Evolutionary conservation across 2,329 filamentous ascomycete genomes (phyloP), one percentile per base, ranked within the genome.

Genomic region (Sphaerulina vaccinii): DNA sequence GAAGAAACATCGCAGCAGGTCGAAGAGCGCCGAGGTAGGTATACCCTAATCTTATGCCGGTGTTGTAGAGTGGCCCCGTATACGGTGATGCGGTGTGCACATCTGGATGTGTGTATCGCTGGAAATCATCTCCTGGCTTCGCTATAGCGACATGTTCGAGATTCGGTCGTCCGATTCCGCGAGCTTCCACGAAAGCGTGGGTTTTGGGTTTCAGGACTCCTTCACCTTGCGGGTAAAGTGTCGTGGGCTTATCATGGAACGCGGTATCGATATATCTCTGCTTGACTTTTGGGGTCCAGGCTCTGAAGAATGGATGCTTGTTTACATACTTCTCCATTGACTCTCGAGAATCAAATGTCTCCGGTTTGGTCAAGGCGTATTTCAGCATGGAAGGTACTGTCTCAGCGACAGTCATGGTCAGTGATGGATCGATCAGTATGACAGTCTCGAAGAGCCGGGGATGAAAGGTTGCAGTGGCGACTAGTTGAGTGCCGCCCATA

Each of bases 401-500:
- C 16, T 18, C 9, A 11, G 29, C 29, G 21, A 5, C 19, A 19
- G 33, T 27, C 41, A 44, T 29, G 10, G 40, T 38, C 15, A 52
- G 46, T 1, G 42, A 10, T 11, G 52, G 29, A 40, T 55, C 52
- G 9, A 55, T 37, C 35, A 55, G 3, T 3, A 55, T 42, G 5
- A 55, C n/a, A 18, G 35, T 22, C 13, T 55, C 47, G 18, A 55
- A 51, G 0, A 53, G 38, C 11, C 42, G 35, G 0, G 52, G 52
- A 29, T 55, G 52, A n/a, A 43, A 33, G 11, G 19, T 16, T 13
- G 53, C 42, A 13, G 40, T 24, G 8, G 29, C 38, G 9, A 49
- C 33, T 10, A 37, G 21, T 52, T 86, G 81, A 64, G 81, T 81
- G 56, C 79, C 89, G 60, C 91, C 91, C 75, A 95, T 90, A 60